These are phyloP conservation scores for Choricystis sp. DNA, from an alignment of 139 green algal species.

Conservation along the genomic window DNA sequence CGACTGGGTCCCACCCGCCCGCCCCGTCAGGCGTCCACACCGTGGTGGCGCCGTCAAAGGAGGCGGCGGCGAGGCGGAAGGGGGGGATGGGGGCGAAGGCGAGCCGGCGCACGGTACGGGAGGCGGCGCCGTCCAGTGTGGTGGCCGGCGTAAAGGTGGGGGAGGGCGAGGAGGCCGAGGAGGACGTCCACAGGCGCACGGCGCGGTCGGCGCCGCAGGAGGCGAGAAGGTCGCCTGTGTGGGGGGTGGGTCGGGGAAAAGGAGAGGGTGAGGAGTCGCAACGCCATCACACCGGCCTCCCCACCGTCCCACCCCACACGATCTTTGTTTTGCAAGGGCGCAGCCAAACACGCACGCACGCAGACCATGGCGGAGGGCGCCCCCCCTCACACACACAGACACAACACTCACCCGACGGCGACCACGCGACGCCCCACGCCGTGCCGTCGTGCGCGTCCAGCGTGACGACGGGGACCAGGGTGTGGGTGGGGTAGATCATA, in stretches of 20 bases:
- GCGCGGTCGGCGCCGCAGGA: slow-evolving; percentile 79
- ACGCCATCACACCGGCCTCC: background rate
- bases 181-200: slow-evolving; percentile 83
- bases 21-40: slow-evolving; percentile 58
- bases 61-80: slow-evolving; percentile 62
- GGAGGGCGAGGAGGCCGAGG: too few relatives aligned
- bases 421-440: slow-evolving; percentile 74
- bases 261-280: background rate
- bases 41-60: slow-evolving; percentile 72
- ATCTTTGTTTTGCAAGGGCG: background rate
- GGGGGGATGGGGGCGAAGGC: slow-evolving; percentile 66
- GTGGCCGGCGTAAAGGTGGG: slow-evolving; percentile 39
- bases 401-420: slow-evolving; percentile 42
- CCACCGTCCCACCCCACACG: too few relatives aligned
- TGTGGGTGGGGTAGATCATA: too few relatives aligned
- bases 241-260: background rate
- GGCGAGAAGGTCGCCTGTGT: slow-evolving; percentile 53
- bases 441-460: slow-evolving; percentile 58
- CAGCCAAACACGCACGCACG: background rate
- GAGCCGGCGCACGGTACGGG: slow-evolving; percentile 52
- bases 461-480: background rate
- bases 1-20: slow-evolving; percentile 59
- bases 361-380: slow-evolving; percentile 1
- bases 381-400: too few relatives aligned
- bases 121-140: slow-evolving; percentile 66